A percentile compares a stretch with the other conserved stretches of the same genome.
These are phyloP conservation scores for Globisporangium irregulare DNA, from an alignment of 352 stramenopile genomes.

Conservation along the genomic window DNA sequence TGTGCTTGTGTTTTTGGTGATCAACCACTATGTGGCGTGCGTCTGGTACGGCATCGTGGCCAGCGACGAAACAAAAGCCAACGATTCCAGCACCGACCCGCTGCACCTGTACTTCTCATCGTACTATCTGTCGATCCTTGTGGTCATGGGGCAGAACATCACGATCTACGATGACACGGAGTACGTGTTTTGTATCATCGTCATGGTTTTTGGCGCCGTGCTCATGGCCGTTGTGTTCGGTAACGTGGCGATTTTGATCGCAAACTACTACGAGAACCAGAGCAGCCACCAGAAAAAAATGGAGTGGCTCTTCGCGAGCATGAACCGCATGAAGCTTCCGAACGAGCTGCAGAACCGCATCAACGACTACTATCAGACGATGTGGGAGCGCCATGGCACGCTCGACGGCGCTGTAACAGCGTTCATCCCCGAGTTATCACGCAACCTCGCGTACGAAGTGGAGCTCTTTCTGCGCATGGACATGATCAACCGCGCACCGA, in stretches of 20 bases:
- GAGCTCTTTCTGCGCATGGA: slow-evolving; percentile 82
- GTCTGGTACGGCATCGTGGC: slow-evolving; percentile 69
- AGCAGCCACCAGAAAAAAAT: slow-evolving; percentile 86
- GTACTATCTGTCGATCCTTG: slow-evolving; percentile 66
- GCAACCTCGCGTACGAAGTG: slow-evolving; percentile 82
- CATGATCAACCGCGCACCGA: slow-evolving; percentile 85
- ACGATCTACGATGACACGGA: slow-evolving; percentile 60
- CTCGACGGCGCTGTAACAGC: slow-evolving; percentile 70
- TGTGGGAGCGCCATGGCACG: slow-evolving; percentile 83
- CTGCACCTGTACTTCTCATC: slow-evolving; percentile 58
- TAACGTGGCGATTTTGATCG: slow-evolving; percentile 82
- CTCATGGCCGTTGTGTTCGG: slow-evolving; percentile 86
- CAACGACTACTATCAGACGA: slow-evolving; percentile 83
- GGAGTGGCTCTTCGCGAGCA: slow-evolving; percentile 83
- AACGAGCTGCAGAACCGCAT: slow-evolving; percentile 80
- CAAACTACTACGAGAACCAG: slow-evolving; percentile 84
- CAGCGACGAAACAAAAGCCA: slow-evolving; percentile 44
- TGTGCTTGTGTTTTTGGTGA: slow-evolving; percentile 60
- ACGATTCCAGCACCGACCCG: slow-evolving; percentile 25
- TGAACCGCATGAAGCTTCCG: slow-evolving; percentile 78
- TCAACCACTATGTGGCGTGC: slow-evolving; percentile 81
- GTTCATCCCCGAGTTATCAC: slow-evolving; percentile 77
- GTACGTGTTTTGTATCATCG: slow-evolving; percentile 67
- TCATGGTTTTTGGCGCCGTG: slow-evolving; percentile 71
- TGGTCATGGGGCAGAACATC: slow-evolving; percentile 82